Base-by-base conservation (phyloP, 371 early-diverging fungal species). In the Lichtheimia hyalospora region DNA sequence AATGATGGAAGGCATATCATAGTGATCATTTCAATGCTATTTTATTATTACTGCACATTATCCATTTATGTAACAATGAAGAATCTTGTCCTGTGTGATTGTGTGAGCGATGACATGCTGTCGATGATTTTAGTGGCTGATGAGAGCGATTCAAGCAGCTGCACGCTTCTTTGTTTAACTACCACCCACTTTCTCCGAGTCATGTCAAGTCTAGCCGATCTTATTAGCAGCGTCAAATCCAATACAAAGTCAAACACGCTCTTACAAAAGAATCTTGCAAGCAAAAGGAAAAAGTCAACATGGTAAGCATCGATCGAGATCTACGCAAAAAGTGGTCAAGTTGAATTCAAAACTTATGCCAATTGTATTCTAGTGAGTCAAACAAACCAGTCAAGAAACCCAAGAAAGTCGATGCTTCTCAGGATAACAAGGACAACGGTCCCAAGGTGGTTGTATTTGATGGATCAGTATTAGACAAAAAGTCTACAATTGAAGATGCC, bases 361-460 rank as follows among this genome's bases (percentile, higher is more conserved):
- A 23, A 15, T n/a, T 3, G 20, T 28, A 16, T 6, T 12, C 13
- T 7, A 20, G 53, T 34, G 16, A 15, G 13, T 15, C 51, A 14
- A 5, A 40, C 21, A 1, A 15, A 50, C 7, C 40, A 58, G 42
- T 28, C 34, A 49, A 24, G 10, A 28, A 21, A 40, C n/a, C 40
- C 48, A 46, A 49, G 49, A 20, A 21, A 28, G 44, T 24, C 46
- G 52, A 57, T 34, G 34, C 5, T 34, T 1, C 14, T 34, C 49
- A 28, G 20, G 49, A 54, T 8, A 49, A 39, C 14, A 34, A 49
- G 4, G 12, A 60, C 10, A 42, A 27, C 3, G 79, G 63, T 2
- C 80, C 76, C 20, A 53, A 63, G 42, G 73, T 79, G 6, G 71
- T 74, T 58, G 80, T 79, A 3, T 79, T 79, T 49, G 74, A 72